Percentiles rank a stretch among this genome's conserved stretches.
Evolutionary conservation across 345 rosid species (phyloP).

Genomic region (Aegle marmelos): DNA sequence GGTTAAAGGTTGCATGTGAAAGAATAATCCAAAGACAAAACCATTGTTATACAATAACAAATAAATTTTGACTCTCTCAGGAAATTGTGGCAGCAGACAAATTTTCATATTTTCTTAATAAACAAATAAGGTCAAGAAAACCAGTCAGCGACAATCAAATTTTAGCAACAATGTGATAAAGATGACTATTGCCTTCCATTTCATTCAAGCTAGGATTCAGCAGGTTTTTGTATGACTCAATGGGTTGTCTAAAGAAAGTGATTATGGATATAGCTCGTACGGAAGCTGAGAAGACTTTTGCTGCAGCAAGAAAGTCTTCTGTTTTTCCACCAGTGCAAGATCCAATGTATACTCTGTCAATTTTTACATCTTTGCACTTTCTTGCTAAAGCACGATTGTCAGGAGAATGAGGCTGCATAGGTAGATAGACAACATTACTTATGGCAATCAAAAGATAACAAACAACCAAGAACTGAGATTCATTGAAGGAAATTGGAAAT

Average conservation of each 20-base stretch:
- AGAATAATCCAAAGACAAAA: not conserved
- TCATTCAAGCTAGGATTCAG: not conserved
- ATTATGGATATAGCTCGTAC: conserved; percentile 39
- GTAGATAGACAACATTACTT: conserved; percentile 13
- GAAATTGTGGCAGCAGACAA: not conserved
- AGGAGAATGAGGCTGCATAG: conserved; percentile 94
- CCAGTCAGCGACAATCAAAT: not conserved
- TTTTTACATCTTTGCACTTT: conserved; percentile 98
- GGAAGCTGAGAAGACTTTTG: conserved; percentile 78
- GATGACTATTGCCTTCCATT: not conserved
- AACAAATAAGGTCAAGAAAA: not conserved
- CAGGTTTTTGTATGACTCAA: not conserved
- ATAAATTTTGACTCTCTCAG: not conserved
- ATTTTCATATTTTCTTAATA: not conserved
- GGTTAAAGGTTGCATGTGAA: not conserved
- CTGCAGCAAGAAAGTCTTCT: conserved; percentile 91
- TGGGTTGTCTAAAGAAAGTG: not conserved
- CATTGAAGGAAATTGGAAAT: not conserved
- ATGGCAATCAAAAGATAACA: not conserved
- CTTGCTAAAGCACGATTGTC: conserved; percentile 96
- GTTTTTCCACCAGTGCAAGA: conserved; percentile 99
- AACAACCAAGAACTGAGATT: not conserved
- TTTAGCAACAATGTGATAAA: no score
- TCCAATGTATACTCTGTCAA: conserved; percentile 96
- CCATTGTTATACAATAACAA: not conserved